A percentile compares a stretch with the other conserved stretches of the same genome.
Evolutionary conservation across 805 yeast species (phyloP).

Genomic region (Ogataea polymorpha): DNA sequence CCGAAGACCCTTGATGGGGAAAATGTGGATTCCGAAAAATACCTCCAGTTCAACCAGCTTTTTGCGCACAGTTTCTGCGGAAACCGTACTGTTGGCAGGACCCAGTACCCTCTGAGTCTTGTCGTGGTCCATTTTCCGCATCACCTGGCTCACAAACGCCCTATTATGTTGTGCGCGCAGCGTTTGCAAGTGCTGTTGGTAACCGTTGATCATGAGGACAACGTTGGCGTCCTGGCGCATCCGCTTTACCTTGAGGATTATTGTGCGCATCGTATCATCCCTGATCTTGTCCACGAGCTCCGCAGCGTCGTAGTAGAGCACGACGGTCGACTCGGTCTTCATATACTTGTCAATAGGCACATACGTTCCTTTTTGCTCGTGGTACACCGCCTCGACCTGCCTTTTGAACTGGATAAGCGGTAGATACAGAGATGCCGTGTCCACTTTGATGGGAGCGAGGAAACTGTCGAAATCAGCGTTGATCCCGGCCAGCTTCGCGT

Average conservation of each 20-base stretch:
- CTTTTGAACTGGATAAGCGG: constrained; percentile 56
- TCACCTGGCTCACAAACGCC: constrained; percentile 36
- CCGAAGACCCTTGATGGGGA: constrained; percentile 43
- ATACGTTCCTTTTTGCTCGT: constrained; percentile 46
- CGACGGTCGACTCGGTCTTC: constrained; percentile 41
- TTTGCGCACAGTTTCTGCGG: constrained; percentile 14
- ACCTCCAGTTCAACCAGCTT: constrained; percentile 46
- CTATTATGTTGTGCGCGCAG: constrained; percentile 45
- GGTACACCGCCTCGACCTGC: constrained; percentile 45
- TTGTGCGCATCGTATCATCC: constrained; percentile 24
- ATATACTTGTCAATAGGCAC: constrained; percentile 44
- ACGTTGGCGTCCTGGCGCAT: constrained; percentile 30
- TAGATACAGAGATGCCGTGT: constrained; percentile 26
- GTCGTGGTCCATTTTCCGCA: constrained; percentile 14
- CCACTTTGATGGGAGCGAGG: constrained; percentile 13
- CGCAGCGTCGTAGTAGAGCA: constrained; percentile 46
- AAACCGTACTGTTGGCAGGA: constrained; percentile 8
- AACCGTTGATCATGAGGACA: constrained; percentile 47
- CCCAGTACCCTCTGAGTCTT: constrained; percentile 9
- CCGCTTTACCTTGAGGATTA: constrained; percentile 22
- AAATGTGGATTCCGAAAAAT: constrained; percentile 44
- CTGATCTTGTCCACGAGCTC: constrained; percentile 39
- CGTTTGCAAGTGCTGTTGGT: constrained; percentile 43
- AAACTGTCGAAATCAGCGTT: constrained; percentile 18
- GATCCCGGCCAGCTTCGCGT: constrained; percentile 30